These are phyloP conservation scores for Alternaria ventricosa DNA, from an alignment of 2,329 filamentous ascomycete genomes.

Conservation along the genomic window DNA sequence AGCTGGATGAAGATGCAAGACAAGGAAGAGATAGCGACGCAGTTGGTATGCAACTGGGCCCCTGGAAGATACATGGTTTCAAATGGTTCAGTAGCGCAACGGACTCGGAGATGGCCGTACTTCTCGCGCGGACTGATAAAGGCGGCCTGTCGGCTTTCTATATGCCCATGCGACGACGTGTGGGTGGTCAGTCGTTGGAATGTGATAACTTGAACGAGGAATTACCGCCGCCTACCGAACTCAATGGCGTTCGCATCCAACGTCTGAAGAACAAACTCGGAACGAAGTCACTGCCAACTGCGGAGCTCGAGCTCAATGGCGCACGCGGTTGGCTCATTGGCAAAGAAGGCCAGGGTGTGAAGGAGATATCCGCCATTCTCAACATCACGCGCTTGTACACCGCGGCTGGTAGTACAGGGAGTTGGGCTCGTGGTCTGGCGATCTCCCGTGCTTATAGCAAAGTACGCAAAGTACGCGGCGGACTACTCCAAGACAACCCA, in stretches of 20 bases:
- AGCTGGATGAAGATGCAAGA: constrained; percentile 31
- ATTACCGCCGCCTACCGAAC: constrained; percentile 45
- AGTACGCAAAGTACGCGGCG: constrained; percentile 60
- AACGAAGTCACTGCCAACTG: constrained; percentile 72
- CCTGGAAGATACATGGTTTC: constrained; percentile 69
- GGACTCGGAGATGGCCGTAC: constrained; percentile 67
- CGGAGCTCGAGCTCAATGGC: constrained; percentile 66
- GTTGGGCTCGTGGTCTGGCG: constrained; percentile 62
- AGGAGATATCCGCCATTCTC: constrained; percentile 71
- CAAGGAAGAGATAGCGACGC: constrained; percentile 37
- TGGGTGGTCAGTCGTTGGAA: constrained; percentile 8
- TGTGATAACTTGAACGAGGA: constrained; percentile 17
- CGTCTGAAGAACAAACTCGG: constrained; percentile 76
- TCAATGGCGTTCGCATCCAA: constrained; percentile 73
- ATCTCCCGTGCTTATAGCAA: constrained; percentile 65
- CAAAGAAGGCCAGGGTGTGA: constrained; percentile 68
- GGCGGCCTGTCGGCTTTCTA: constrained; percentile 67
- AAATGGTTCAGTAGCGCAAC: constrained; percentile 76
- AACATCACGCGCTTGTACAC: constrained; percentile 71
- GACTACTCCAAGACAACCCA: constrained; percentile 59
- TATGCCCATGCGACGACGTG: constrained; percentile 64
- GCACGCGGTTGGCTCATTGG: constrained; percentile 65
- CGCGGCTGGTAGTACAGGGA: constrained; percentile 60
- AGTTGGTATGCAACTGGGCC: constrained; percentile 55
- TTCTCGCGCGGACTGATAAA: constrained; percentile 66